Evolutionary conservation across 208 protist genomes (phyloP).

Genomic region (Lotmaria passim): DNA sequence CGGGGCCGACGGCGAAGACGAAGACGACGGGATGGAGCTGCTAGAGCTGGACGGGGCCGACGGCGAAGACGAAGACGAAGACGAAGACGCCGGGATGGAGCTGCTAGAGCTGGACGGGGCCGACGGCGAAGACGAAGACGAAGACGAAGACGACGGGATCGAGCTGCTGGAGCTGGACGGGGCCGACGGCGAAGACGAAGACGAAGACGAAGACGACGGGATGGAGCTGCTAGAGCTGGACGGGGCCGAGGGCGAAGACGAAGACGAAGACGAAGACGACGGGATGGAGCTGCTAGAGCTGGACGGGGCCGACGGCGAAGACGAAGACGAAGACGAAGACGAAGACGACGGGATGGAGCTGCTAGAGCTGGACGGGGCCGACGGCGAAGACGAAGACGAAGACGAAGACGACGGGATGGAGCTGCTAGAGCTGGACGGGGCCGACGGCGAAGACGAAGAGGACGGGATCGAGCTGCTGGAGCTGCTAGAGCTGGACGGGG

Average conservation of each 20-base stretch:
- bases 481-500: no score
- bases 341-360: no score
- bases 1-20: no score
- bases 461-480: constrained; percentile 6
- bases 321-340: no score
- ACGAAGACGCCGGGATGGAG: no score
- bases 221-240: constrained; percentile 5
- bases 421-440: not conserved
- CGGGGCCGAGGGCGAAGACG: no score
- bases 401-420: not conserved
- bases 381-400: constrained; percentile 8
- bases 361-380: not conserved
- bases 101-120: not conserved
- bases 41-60: no score
- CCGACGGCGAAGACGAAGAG: constrained; percentile 2
- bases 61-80: no score
- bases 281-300: no score
- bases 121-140: constrained; percentile 8
- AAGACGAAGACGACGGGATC: not conserved
- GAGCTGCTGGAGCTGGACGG: not conserved
- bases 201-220: constrained; percentile 10
- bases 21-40: no score
- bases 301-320: no score
- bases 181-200: not conserved
- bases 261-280: no score